Conservation (phyloP, 148 eudicot species). For the Chenopodium quinoa region DNA sequence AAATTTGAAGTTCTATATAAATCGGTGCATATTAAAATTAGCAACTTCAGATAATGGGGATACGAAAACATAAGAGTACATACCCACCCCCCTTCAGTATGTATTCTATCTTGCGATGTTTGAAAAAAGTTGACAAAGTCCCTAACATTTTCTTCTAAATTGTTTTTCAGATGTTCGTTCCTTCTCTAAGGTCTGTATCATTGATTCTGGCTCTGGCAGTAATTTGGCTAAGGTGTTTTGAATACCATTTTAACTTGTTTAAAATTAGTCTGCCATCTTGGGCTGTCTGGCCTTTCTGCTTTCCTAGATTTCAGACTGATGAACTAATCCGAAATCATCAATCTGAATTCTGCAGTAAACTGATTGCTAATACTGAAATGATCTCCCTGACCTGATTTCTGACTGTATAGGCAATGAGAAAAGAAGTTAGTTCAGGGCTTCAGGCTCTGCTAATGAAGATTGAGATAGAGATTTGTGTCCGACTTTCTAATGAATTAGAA, state of each 20-base stretch:
- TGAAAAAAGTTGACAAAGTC: not conserved
- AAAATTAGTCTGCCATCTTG: not conserved
- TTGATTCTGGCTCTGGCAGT: not conserved
- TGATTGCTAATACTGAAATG: not conserved
- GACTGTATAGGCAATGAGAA: not conserved
- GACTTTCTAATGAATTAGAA: not conserved
- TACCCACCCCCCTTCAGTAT: no score
- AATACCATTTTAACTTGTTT: not conserved
- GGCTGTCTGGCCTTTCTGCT: not conserved
- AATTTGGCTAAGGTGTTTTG: not conserved
- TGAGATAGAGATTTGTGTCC: not conserved
- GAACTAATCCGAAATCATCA: not conserved
- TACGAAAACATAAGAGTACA: no score
- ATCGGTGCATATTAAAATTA: no score
- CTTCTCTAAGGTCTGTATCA: not conserved
- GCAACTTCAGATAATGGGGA: no score
- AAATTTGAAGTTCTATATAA: not conserved
- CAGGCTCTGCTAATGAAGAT: not conserved
- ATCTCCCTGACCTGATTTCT: not conserved
- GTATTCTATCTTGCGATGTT: not conserved
- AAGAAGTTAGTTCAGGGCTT: constrained; percentile 1
- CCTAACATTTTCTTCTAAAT: not conserved
- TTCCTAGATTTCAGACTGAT: not conserved
- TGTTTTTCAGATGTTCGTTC: no score
- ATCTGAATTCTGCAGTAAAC: not conserved